A percentile compares a stretch with the other conserved stretches of the same genome.
Evolutionary conservation across 805 yeast genomes (phyloP).

Genomic region (Cyberlindnera nakhonratchasimensis): DNA sequence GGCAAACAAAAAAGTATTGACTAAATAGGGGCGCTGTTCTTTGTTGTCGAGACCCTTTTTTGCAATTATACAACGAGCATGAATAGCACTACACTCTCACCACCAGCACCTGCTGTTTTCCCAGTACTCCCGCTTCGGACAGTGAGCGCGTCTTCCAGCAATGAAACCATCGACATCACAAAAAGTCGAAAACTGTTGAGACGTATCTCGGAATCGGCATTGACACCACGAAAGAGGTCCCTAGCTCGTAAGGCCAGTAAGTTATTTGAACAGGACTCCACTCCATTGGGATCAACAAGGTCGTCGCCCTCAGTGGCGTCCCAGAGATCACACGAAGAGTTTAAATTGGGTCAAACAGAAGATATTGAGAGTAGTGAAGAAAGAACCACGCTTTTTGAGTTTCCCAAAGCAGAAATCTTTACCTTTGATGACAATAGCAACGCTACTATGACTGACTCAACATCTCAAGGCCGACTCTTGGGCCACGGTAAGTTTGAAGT

Average conservation of each 20-base stretch:
- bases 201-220: slow-evolving; percentile 18
- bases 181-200: slow-evolving; percentile 23
- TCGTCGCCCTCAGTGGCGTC: slow-evolving; percentile 5
- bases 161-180: slow-evolving; percentile 22
- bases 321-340: slow-evolving; percentile 4
- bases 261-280: neutral
- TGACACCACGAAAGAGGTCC: slow-evolving; percentile 26
- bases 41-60: no score
- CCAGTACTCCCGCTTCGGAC: neutral
- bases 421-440: slow-evolving; percentile 23
- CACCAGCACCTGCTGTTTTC: neutral
- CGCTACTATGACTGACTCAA: slow-evolving; percentile 7
- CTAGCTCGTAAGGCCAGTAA: slow-evolving; percentile 18
- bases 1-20: no score
- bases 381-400: slow-evolving; percentile 20
- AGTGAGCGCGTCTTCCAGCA: slow-evolving; percentile 3
- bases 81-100: no score
- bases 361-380: slow-evolving; percentile 14
- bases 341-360: neutral
- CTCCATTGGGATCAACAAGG: neutral
- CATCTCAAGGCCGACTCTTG: slow-evolving; percentile 42
- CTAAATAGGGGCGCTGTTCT: no score
- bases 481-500: slow-evolving; percentile 60
- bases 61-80: no score
- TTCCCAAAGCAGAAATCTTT: slow-evolving; percentile 22